These are phyloP conservation scores for Trichoderma lentiforme DNA, from an alignment of 2,329 filamentous ascomycete genomes.

Conservation along the genomic window DNA sequence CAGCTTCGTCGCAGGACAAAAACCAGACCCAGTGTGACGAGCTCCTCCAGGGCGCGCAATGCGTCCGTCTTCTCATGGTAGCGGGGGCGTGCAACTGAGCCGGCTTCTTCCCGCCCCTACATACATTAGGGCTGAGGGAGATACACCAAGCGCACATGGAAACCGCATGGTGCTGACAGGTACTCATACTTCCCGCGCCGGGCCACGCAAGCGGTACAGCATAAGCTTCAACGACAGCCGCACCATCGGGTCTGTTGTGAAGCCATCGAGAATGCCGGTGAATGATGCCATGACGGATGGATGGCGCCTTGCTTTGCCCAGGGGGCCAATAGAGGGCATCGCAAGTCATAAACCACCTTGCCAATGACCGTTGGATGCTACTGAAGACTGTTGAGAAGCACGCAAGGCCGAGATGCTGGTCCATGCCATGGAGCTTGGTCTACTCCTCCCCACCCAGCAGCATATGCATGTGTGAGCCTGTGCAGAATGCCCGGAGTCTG, in stretches of 20 bases:
- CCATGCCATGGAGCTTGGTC: background rate
- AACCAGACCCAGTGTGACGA: background rate
- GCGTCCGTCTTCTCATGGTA: background rate
- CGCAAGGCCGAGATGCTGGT: background rate
- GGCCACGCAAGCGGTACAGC: background rate
- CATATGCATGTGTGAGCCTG: background rate
- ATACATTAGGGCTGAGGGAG: slow-evolving; percentile 6
- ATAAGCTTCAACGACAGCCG: background rate
- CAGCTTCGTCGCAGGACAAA: background rate
- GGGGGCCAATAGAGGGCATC: background rate
- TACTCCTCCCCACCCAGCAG: slow-evolving; percentile 4
- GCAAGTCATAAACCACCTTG: background rate
- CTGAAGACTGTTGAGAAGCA: background rate
- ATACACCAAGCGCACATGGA: background rate
- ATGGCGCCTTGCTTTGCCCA: background rate
- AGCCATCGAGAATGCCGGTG: background rate
- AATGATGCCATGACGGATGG: background rate
- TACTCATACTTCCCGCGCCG: background rate
- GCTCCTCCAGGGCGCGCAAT: background rate
- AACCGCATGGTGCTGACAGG: background rate
- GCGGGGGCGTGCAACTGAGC: slow-evolving; percentile 14
- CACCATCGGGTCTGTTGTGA: background rate
- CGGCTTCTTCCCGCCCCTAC: slow-evolving; percentile 20
- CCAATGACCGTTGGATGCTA: background rate
- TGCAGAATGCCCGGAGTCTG: background rate